Conservation (phyloP, 2,329 filamentous ascomycete species). For the Penicillium capsulatum region DNA sequence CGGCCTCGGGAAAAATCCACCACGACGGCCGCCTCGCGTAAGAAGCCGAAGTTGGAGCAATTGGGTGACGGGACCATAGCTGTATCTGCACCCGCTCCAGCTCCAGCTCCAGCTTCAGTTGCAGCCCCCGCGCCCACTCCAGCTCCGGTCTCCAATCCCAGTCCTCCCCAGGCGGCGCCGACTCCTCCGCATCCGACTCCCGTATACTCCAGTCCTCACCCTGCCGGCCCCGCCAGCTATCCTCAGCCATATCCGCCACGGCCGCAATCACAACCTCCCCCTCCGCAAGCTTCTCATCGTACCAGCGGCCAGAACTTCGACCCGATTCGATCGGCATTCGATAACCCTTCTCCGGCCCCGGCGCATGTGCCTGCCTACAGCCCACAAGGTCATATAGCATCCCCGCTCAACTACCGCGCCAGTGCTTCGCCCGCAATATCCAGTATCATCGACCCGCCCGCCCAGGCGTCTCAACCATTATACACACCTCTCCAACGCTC, state of each 20-base stretch:
- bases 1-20: slow-evolving; percentile 37
- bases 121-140: slow-evolving; percentile 9
- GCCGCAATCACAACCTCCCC: slow-evolving; percentile 43
- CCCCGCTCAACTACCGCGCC: slow-evolving; percentile 59
- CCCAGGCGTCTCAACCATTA: slow-evolving; percentile 30
- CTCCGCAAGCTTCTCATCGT: slow-evolving; percentile 41
- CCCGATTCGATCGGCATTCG: slow-evolving; percentile 72
- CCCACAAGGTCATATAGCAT: slow-evolving; percentile 46
- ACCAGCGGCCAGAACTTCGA: slow-evolving; percentile 83
- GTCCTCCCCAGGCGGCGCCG: slow-evolving; percentile 8
- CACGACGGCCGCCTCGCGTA: slow-evolving; percentile 41
- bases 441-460: slow-evolving; percentile 72
- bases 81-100: slow-evolving; percentile 5
- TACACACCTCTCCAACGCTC: slow-evolving; percentile 28
- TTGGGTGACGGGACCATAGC: slow-evolving; percentile 17
- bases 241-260: slow-evolving; percentile 48
- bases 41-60: slow-evolving; percentile 43
- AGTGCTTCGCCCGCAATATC: slow-evolving; percentile 88
- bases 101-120: slow-evolving; percentile 10
- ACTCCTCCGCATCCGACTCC: slow-evolving; percentile 11
- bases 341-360: slow-evolving; percentile 36
- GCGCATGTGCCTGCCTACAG: slow-evolving; percentile 40
- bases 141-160: slow-evolving; percentile 10
- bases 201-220: slow-evolving; percentile 34
- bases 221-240: slow-evolving; percentile 47